Evolutionary conservation across 108 stramenopile genomes (phyloP).

Genomic region (Poteriospumella lacustris): DNA sequence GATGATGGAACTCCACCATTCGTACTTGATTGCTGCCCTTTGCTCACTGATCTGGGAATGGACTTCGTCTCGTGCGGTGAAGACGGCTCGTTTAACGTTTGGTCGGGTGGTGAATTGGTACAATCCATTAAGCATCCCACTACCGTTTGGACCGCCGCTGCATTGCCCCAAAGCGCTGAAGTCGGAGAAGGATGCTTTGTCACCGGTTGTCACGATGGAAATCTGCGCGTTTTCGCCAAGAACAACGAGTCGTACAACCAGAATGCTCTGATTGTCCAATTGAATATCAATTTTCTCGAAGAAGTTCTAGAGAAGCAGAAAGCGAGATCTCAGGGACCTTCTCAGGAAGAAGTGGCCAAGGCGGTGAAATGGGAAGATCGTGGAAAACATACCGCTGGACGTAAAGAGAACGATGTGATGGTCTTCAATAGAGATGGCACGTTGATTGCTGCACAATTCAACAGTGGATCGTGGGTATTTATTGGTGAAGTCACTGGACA

Average conservation of each 20-base stretch:
- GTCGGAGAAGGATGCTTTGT: background rate
- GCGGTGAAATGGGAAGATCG: background rate
- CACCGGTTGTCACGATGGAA: constrained; percentile 15
- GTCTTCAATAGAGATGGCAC: constrained; percentile 27
- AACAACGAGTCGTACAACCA: background rate
- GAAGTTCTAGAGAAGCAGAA: background rate
- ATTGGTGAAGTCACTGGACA: constrained; percentile 81
- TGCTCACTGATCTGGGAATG: background rate
- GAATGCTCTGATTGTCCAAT: background rate
- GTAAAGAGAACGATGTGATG: constrained; percentile 3
- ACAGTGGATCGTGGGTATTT: constrained; percentile 13
- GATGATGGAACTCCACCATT: constrained; percentile 19
- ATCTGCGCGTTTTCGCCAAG: background rate
- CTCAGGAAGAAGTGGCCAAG: constrained; percentile 13
- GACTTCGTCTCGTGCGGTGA: constrained; percentile 13
- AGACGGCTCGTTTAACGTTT: background rate
- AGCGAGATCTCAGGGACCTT: background rate
- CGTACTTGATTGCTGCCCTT: background rate
- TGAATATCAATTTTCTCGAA: background rate
- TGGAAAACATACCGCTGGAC: background rate
- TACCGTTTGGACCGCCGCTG: background rate
- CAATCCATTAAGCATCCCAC: constrained; percentile 15
- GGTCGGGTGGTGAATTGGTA: constrained; percentile 1
- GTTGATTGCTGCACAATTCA: constrained; percentile 19
- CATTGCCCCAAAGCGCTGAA: background rate